Conservation (phyloP, 805 yeast species). For the Metschnikowia borealis region DNA sequence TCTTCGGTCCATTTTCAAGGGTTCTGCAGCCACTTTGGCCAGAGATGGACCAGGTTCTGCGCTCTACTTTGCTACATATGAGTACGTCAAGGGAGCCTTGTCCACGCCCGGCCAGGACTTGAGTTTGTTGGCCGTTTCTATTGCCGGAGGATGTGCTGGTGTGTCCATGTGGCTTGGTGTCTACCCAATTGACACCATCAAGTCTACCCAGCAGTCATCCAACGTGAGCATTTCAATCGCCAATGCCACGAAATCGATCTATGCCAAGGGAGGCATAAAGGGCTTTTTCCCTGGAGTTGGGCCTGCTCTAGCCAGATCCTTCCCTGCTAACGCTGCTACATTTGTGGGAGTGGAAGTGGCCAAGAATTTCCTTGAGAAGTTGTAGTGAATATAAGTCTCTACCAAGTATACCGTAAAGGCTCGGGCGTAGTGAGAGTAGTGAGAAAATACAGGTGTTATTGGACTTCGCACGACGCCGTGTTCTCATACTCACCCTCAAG, state of each 20-base stretch:
- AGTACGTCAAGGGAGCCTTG: conserved; percentile 62
- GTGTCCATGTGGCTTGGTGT: conserved; percentile 95
- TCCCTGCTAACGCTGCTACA: conserved; percentile 99
- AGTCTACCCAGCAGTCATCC: conserved; percentile 74
- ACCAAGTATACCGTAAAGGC: not conserved
- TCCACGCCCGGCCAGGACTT: conserved; percentile 54
- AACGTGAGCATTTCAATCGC: conserved; percentile 50
- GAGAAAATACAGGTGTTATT: conserved; percentile 9
- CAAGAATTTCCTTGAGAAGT: conserved; percentile 36
- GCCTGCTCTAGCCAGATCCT: conserved; percentile 88
- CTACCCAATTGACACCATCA: conserved; percentile 94
- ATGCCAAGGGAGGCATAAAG: conserved; percentile 72
- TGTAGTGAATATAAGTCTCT: conserved; percentile 8
- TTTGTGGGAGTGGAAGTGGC: conserved; percentile 93
- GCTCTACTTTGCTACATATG: conserved; percentile 91
- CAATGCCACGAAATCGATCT: conserved; percentile 65
- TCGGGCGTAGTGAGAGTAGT: not conserved
- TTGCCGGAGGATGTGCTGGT: conserved; percentile 96
- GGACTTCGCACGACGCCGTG: conserved; percentile 14
- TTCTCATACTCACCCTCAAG: conserved; percentile 17
- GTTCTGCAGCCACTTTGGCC: conserved; percentile 87
- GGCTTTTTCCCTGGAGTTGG: conserved; percentile 98
- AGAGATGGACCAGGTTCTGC: conserved; percentile 99
- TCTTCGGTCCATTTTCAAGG: conserved; percentile 77
- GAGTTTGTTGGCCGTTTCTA: conserved; percentile 69